Evolutionary conservation across 345 rosid genomes (phyloP), one percentile per base, ranked within the genome.

Genomic region (Alliaria petiolata): DNA sequence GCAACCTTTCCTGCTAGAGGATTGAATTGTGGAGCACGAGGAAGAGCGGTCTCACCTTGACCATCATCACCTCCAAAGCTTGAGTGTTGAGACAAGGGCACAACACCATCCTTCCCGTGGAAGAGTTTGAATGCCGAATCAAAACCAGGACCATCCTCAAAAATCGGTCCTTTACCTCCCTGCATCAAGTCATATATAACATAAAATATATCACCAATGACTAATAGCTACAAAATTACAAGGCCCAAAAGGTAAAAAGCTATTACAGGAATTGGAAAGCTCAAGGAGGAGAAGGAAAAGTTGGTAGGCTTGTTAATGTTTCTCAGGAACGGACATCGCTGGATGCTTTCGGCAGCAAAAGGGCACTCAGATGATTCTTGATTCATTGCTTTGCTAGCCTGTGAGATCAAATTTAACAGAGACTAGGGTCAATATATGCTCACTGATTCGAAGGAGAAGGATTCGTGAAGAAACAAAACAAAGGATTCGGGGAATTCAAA

Each of bases 71-170:
- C 58, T 39, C 34, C 55, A 42, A 42, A 51, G 71, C 54, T 49
- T 6, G 88, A 83, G 54, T 35, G 55, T 47, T 65, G 85, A 10
- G 88, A 77, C 20, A 92, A 85, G 4, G 98, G 98, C 16, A 92
- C 85, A 58, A 92, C 75, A 59, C 98, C 98, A 66, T 92, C 87
- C 66, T 85, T 85, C 44, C 96, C 96, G 69, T 92, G 98, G 78
- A 92, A 92, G 47, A 90, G 84, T 76, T 82, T 85, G 65, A 88
- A 92, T 6, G 93, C 95, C 66, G 56, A 69, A 55, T 83, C 85
- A 74, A 92, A 90, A 56, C 82, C 80, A 5, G 91, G 86, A 67
- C 90, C 96, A 82, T 92, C 98, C 65, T 89, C 96, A 79, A 92
- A 92, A 56, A 92, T 90, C 6, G 96, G 98, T 60, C 96, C 98